Conservation (phyloP, 2,329 filamentous ascomycete species). For the Aureobasidium sp. region DNA sequence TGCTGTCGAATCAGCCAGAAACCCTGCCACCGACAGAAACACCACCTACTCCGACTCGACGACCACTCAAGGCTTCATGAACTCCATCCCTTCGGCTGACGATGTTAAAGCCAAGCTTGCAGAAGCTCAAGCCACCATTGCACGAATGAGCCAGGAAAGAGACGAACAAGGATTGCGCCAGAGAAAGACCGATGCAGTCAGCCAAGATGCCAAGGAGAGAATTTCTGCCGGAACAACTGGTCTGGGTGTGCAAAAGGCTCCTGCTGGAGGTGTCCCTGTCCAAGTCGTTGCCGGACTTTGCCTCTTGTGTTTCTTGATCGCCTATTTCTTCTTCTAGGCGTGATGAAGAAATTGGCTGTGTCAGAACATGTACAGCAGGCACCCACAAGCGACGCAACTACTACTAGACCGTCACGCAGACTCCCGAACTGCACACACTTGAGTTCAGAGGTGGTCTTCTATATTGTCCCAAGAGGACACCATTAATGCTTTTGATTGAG, state of each 20-base stretch:
- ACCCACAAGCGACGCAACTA: background rate
- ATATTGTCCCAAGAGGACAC: background rate
- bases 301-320: constrained; percentile 83
- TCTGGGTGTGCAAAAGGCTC: constrained; percentile 46
- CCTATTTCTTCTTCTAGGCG: constrained; percentile 88
- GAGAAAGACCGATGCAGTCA: constrained; percentile 56
- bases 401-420: background rate
- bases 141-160: constrained; percentile 56
- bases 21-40: constrained; percentile 29
- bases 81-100: constrained; percentile 44
- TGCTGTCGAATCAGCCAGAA: constrained; percentile 34
- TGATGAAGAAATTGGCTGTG: background rate
- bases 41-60: constrained; percentile 28
- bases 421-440: background rate
- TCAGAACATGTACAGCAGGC: background rate
- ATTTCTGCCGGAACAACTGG: constrained; percentile 45
- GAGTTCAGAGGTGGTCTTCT: background rate
- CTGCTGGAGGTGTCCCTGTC: constrained; percentile 72
- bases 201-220: constrained; percentile 45
- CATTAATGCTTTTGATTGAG: constrained; percentile 9
- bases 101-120: constrained; percentile 67
- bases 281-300: constrained; percentile 79
- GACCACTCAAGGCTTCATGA: constrained; percentile 41
- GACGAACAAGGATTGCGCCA: constrained; percentile 68
- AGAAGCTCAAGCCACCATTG: constrained; percentile 67